These are phyloP conservation scores for Pythium aphanidermatum DNA, from an alignment of 352 stramenopile genomes.

Conservation along the genomic window DNA sequence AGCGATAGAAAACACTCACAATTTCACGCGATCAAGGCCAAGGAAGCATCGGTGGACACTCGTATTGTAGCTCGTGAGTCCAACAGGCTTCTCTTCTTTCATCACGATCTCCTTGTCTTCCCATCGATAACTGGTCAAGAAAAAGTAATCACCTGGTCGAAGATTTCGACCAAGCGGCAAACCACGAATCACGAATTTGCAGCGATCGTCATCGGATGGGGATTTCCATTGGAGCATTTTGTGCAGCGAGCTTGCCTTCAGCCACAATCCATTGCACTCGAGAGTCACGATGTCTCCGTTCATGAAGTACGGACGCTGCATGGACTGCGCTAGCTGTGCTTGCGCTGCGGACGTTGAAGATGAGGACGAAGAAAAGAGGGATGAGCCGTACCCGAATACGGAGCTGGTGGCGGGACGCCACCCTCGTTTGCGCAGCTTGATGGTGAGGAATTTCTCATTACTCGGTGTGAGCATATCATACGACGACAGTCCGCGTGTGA, in stretches of 20 bases:
- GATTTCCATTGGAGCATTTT: constrained; percentile 86
- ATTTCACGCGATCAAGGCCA: constrained; percentile 76
- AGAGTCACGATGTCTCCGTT: constrained; percentile 86
- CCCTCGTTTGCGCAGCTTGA: constrained; percentile 70
- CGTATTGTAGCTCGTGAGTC: constrained; percentile 79
- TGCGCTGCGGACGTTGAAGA: neutral
- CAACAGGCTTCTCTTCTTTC: constrained; percentile 68
- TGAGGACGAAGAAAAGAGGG: neutral
- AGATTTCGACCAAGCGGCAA: constrained; percentile 68
- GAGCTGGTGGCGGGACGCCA: constrained; percentile 35
- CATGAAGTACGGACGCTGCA: constrained; percentile 58
- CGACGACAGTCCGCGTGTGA: constrained; percentile 56
- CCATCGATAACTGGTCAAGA: constrained; percentile 82
- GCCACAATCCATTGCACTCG: constrained; percentile 84
- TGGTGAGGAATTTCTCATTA: constrained; percentile 81
- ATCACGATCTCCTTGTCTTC: constrained; percentile 85
- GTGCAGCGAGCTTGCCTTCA: constrained; percentile 64
- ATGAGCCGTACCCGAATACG: neutral
- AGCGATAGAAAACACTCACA: constrained; percentile 24
- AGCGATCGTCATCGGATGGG: constrained; percentile 74
- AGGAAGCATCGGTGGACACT: constrained; percentile 80
- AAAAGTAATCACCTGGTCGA: constrained; percentile 79
- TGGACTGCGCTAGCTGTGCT: neutral
- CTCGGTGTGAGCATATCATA: constrained; percentile 82
- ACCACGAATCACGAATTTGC: constrained; percentile 82